These are phyloP conservation scores for Hirschfeldia incana DNA, from an alignment of 345 rosid species.

Conservation along the genomic window DNA sequence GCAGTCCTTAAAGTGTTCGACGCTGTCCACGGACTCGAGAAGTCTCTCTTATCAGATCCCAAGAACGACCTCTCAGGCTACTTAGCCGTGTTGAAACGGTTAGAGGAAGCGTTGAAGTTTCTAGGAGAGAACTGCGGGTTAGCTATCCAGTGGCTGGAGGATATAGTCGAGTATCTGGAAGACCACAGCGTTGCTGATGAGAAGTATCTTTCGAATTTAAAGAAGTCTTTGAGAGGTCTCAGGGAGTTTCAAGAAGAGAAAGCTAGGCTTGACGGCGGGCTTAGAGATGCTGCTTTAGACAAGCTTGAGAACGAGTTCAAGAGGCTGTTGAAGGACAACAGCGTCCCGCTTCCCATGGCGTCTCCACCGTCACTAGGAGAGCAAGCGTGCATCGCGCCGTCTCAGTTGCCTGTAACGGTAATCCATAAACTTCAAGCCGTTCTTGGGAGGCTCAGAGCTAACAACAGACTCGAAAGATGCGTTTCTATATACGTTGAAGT, in stretches of 20 bases:
- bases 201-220: constrained; percentile 64
- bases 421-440: constrained; percentile 91
- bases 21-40: constrained; percentile 95
- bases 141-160: constrained; percentile 98
- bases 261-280: constrained; percentile 77
- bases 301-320: constrained; percentile 76
- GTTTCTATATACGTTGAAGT: constrained; percentile 84
- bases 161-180: constrained; percentile 92
- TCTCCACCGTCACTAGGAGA: constrained; percentile 57
- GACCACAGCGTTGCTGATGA: constrained; percentile 82
- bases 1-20: constrained; percentile 98
- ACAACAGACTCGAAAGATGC: constrained; percentile 80
- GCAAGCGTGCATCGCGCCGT: constrained; percentile 80
- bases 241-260: constrained; percentile 55
- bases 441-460: constrained; percentile 82
- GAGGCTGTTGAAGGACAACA: constrained; percentile 75
- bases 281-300: constrained; percentile 78
- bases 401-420: constrained; percentile 82
- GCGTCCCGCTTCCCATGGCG: constrained; percentile 92
- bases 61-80: constrained; percentile 76
- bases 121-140: constrained; percentile 90
- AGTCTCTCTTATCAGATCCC: constrained; percentile 84
- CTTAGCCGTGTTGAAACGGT: constrained; percentile 79
- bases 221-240: constrained; percentile 63
- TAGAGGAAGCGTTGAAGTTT: constrained; percentile 91